These are phyloP conservation scores for Fusarium phyllophilum DNA, from an alignment of 2,329 filamentous ascomycete species.

Conservation along the genomic window DNA sequence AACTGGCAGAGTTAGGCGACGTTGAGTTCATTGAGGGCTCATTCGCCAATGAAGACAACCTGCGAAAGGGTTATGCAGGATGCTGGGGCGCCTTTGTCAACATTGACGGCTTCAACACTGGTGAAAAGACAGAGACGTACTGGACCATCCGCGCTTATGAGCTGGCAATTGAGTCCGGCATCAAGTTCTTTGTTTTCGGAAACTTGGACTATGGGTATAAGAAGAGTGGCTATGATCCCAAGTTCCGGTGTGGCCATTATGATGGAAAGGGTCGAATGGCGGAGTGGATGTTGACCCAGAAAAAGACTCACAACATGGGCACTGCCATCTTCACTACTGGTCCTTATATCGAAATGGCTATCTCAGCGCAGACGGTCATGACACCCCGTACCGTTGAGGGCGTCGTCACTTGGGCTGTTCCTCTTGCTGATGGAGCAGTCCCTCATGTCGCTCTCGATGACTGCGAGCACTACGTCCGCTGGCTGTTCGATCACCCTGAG, in stretches of 20 bases:
- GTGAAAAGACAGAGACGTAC: constrained; percentile 25
- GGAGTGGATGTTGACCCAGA: constrained; percentile 56
- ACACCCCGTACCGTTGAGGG: constrained; percentile 1
- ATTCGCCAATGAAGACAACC: constrained; percentile 6
- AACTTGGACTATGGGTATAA: constrained; percentile 61
- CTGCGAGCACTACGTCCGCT: constrained; percentile 22
- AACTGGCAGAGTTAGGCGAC: background rate
- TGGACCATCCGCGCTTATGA: constrained; percentile 18
- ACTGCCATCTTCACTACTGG: constrained; percentile 11
- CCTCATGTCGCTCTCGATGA: constrained; percentile 22
- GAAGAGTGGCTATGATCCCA: constrained; percentile 57
- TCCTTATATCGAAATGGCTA: constrained; percentile 16
- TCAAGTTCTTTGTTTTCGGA: constrained; percentile 58
- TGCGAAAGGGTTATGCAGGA: background rate
- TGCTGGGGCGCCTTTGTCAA: constrained; percentile 20
- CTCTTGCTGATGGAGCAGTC: background rate
- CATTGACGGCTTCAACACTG: constrained; percentile 17
- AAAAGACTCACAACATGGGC: background rate
- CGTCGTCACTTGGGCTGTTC: constrained; percentile 18
- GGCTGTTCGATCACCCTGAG: constrained; percentile 11
- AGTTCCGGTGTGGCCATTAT: constrained; percentile 60
- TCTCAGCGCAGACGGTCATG: background rate
- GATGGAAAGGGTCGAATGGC: constrained; percentile 58
- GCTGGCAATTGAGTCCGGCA: constrained; percentile 3
- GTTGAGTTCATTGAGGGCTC: background rate